phyloP scores from a whole-genome alignment of 495 filamentous ascomycete species.

The Trichoderma erinaceum region DNA sequence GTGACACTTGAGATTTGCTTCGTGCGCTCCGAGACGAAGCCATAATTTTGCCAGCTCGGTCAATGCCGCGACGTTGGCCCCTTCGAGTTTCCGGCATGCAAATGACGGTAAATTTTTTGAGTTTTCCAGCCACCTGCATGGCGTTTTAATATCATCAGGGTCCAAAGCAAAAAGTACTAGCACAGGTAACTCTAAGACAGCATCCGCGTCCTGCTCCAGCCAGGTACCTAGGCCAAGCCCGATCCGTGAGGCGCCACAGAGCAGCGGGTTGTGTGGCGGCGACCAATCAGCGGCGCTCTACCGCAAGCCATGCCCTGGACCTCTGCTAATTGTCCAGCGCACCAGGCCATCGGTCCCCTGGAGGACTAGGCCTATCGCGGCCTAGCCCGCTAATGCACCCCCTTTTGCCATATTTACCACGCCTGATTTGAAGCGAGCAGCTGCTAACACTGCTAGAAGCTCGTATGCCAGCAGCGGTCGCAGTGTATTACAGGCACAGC shows the following conservation, averaged over 20 bases:
- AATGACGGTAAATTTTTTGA: background rate
- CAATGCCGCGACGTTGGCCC: background rate
- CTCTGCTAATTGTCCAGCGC: conserved; percentile 10
- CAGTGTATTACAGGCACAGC: background rate
- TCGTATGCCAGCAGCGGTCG: background rate
- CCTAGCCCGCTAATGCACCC: conserved; percentile 11
- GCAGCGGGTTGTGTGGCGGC: background rate
- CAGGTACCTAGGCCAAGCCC: conserved; percentile 6
- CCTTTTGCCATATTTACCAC: conserved; percentile 10
- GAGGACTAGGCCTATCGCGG: background rate
- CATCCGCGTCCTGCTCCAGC: background rate
- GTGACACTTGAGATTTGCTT: background rate
- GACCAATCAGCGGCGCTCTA: conserved; percentile 1
- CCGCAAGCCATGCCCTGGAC: background rate
- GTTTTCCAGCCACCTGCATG: background rate
- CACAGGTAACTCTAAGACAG: background rate
- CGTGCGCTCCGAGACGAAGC: background rate
- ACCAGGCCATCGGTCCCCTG: conserved; percentile 6
- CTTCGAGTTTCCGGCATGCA: background rate
- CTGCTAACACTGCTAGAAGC: background rate
- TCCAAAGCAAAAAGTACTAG: background rate
- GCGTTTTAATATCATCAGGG: background rate
- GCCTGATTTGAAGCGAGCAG: conserved; percentile 11
- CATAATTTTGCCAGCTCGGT: background rate
- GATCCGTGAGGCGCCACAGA: conserved; percentile 6